Conservation (phyloP, 225 moss, liverwort and hornwort genomes). For the Antitrichia curtipendula region DNA sequence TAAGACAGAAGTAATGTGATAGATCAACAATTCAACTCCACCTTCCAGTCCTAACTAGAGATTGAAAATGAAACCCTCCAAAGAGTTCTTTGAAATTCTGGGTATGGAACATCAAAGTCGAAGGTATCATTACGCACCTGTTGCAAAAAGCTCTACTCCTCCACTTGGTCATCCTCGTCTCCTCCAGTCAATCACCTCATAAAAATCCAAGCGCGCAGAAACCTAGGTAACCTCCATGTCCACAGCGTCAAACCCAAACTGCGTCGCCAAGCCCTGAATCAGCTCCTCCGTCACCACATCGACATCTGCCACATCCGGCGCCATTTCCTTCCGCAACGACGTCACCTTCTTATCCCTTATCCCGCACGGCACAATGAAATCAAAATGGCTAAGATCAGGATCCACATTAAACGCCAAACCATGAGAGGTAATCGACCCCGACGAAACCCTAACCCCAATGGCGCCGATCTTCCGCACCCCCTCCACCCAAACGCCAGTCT, state of each 20-base stretch:
- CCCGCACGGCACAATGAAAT: conserved; percentile 80
- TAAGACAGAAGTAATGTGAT: not conserved
- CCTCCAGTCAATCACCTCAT: not conserved
- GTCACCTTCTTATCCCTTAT: conserved; percentile 86
- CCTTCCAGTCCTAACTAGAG: not conserved
- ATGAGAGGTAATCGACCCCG: conserved; percentile 62
- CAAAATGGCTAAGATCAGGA: conserved; percentile 50
- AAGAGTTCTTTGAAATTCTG: not conserved
- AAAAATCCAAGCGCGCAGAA: not conserved
- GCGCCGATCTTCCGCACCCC: conserved; percentile 79
- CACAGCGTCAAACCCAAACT: conserved; percentile 38
- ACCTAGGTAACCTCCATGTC: not conserved
- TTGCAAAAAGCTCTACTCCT: not conserved
- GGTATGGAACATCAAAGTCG: not conserved
- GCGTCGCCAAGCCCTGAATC: conserved; percentile 57
- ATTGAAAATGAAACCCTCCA: not conserved
- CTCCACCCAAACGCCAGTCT: conserved; percentile 84
- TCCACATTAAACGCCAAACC: conserved; percentile 85
- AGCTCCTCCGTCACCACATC: conserved; percentile 66
- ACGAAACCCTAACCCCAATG: conserved; percentile 80
- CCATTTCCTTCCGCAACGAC: conserved; percentile 49
- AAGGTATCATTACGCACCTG: not conserved
- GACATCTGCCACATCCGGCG: conserved; percentile 19
- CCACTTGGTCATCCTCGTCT: not conserved
- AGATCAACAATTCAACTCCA: not conserved